Base-by-base conservation (phyloP, 345 rosid species). In the Moringa oleifera region DNA sequence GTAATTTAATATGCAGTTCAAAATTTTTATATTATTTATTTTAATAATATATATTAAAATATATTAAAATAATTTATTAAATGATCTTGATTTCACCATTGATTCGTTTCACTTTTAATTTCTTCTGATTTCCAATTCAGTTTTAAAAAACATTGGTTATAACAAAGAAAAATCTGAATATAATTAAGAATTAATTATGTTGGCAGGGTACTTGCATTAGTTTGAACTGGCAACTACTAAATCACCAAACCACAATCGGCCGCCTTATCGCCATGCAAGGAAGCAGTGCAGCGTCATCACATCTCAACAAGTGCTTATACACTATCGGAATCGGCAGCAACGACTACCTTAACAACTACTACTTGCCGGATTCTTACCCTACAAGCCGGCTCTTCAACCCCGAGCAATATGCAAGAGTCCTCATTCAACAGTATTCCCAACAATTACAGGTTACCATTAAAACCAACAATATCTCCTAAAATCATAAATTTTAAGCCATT, bases 151-250 rank as follows among this genome's bases (percentile, higher is more conserved):
- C n/a, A n/a, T n/a, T n/a, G n/a, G n/a, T n/a, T n/a, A n/a, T n/a
- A n/a, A n/a, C n/a, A n/a, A n/a, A n/a, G n/a, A n/a, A n/a, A n/a
- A n/a, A n/a, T n/a, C n/a, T n/a, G n/a, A n/a, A n/a, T n/a, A n/a
- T n/a, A n/a, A n/a, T n/a, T n/a, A 4, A 33, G 5, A 33, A 4
- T 25, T 64, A 9, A 0, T 50, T 62, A 0, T 1, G 28, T 33
- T 21, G 60, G 53, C 78, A 85, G 91, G 95, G 91, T 25, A 73
- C 22, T 23, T 61, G 72, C 25, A 69, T 85, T 55, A 57, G 74
- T 70, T 73, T 85, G 37, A 71, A 72, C 16, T 72, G 61, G 18
- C 91, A 88, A 53, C 6, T 79, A 51, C 7, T 47, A 22, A 51
- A 78, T 58, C 81, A 81, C 63, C 20, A 41, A 22, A 31, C 18